Conservation (phyloP, 176 grass and related monocot species). For the Aegilops longissima region DNA sequence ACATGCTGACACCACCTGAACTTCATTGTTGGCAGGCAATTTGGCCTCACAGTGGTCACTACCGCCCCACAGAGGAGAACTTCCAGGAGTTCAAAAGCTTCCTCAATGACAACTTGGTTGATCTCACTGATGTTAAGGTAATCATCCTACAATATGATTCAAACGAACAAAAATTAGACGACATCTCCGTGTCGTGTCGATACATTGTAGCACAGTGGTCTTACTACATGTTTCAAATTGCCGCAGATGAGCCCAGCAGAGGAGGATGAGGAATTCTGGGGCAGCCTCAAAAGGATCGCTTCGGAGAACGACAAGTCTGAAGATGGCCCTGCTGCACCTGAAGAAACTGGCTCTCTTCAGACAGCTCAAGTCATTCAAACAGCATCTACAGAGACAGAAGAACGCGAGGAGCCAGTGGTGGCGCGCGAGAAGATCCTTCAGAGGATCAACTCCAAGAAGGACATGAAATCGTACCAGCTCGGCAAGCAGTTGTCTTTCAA, state of each 20-base stretch:
- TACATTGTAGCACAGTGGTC: neutral
- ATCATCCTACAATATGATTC: slow-evolving; percentile 2
- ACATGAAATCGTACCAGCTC: slow-evolving; percentile 67
- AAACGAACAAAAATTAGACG: neutral
- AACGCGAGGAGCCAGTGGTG: neutral
- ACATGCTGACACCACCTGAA: slow-evolving; percentile 4
- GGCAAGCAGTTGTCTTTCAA: slow-evolving; percentile 83
- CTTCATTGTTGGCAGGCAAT: slow-evolving; percentile 58
- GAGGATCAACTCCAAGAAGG: slow-evolving; percentile 89
- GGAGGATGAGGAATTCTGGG: slow-evolving; percentile 65
- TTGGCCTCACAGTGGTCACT: slow-evolving; percentile 94
- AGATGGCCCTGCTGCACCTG: neutral
- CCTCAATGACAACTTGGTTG: slow-evolving; percentile 73
- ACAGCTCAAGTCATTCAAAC: neutral
- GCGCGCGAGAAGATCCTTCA: slow-evolving; percentile 58
- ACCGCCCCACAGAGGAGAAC: slow-evolving; percentile 85
- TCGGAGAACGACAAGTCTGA: slow-evolving; percentile 33
- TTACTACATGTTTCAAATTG: neutral
- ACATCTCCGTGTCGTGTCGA: neutral
- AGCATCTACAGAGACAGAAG: neutral
- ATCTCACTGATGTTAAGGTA: slow-evolving; percentile 87
- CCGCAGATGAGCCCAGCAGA: slow-evolving; percentile 76
- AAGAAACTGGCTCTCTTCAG: slow-evolving; percentile 5
- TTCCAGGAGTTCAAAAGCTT: slow-evolving; percentile 83
- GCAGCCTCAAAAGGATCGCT: slow-evolving; percentile 45